Evolutionary conservation across 1,139 yeast species (phyloP).

Genomic region (Saccharomycopsis crataegensis): DNA sequence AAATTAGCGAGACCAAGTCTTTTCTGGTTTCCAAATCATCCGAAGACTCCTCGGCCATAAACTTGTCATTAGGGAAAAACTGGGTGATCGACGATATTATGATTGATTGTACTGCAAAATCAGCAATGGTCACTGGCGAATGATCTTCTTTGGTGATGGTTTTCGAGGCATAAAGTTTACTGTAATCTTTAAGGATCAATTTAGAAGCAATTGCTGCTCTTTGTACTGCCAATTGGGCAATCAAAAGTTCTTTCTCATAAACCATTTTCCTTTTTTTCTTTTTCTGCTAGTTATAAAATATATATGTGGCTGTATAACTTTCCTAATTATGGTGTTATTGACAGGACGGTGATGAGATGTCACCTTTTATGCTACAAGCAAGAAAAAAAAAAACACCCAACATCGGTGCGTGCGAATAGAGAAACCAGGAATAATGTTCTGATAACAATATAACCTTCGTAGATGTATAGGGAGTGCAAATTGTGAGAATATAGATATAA

Average conservation of each 20-base stretch:
- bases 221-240: constrained; percentile 86
- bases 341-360: too few relatives aligned
- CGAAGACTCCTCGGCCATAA: constrained; percentile 94
- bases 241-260: constrained; percentile 46
- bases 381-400: too few relatives aligned
- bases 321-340: too few relatives aligned
- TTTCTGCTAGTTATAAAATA: too few relatives aligned
- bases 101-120: constrained; percentile 92
- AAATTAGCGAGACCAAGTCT: constrained; percentile 41
- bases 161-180: constrained; percentile 44
- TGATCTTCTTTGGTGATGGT: constrained; percentile 80
- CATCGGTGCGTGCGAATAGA: too few relatives aligned
- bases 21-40: constrained; percentile 46
- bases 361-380: too few relatives aligned
- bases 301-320: too few relatives aligned
- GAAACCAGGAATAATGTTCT: too few relatives aligned
- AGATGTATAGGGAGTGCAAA: too few relatives aligned
- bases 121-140: constrained; percentile 96
- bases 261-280: background rate
- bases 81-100: constrained; percentile 74
- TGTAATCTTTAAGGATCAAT: constrained; percentile 60
- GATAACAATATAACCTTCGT: too few relatives aligned
- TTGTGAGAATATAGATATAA: too few relatives aligned
- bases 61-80: constrained; percentile 75
- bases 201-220: constrained; percentile 78